phyloP scores from a whole-genome alignment of 768 basidiomycete species.

The Xerocomellus intermedius region DNA sequence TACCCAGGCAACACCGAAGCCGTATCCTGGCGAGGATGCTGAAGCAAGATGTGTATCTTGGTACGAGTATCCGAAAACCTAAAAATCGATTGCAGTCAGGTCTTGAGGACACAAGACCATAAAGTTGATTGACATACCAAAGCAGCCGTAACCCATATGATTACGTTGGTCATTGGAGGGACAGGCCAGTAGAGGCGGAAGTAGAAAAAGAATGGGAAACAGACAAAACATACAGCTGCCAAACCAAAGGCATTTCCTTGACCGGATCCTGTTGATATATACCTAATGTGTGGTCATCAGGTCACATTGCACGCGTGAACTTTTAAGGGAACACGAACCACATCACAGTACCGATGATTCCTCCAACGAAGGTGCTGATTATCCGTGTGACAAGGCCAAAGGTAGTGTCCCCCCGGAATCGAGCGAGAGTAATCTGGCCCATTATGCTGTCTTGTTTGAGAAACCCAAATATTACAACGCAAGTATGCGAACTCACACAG shows the following conservation, averaged over 20 bases:
- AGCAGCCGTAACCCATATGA: conserved; percentile 61
- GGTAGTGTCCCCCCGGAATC: conserved; percentile 74
- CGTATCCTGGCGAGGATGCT: conserved; percentile 56
- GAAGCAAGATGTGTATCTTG: conserved; percentile 50
- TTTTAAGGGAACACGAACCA: conserved; percentile 47
- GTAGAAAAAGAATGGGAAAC: conserved; percentile 72
- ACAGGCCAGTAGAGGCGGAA: conserved; percentile 73
- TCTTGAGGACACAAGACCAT: background rate
- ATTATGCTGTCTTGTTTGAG: conserved; percentile 49
- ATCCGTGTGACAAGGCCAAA: conserved; percentile 64
- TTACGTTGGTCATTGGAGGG: conserved; percentile 66
- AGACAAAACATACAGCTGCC: conserved; percentile 63
- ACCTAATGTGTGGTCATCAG: conserved; percentile 41
- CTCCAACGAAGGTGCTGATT: conserved; percentile 63
- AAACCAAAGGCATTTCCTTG: conserved; percentile 67
- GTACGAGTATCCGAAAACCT: conserved; percentile 77
- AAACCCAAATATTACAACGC: background rate
- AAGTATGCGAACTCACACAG: conserved; percentile 45
- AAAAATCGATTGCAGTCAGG: background rate
- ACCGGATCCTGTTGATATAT: conserved; percentile 63
- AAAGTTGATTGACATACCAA: conserved; percentile 44
- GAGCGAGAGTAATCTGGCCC: conserved; percentile 68
- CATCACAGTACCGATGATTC: conserved; percentile 57
- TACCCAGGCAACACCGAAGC: conserved; percentile 73
- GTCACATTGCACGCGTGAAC: background rate